Base-by-base conservation (phyloP, 805 yeast species). In the Cyberlindnera veronae region DNA sequence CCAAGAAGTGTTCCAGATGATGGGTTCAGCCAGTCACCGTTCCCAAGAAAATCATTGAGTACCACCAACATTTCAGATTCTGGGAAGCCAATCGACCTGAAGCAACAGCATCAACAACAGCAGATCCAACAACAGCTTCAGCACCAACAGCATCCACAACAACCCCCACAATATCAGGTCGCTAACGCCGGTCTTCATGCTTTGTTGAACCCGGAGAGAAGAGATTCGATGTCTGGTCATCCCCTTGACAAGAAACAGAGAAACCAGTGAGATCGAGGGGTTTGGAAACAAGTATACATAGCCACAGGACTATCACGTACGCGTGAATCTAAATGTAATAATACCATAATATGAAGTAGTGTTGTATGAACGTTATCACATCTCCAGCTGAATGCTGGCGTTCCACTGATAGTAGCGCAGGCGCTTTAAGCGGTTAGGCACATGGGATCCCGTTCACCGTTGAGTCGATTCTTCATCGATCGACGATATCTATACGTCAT, bases 171-270 rank as follows among this genome's bases (percentile, higher is more conserved):
- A 24, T 11, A 21, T 27, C 15, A 15, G 21, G 15, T 14, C 11
- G 7, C 41, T 11, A 48, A 45, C 29, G 44, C 58, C 11, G 55
- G 57, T 14, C 55, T 56, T 13, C 48, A 53, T 36, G 56, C 58
- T 1, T 32, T 56, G 24, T 31, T 56, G 33, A 56, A 56, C 29
- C 61, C 58, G 18, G 57, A 45, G 21, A 53, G 53, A 35, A 39
- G 48, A 24, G 49, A 35, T 3, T 44, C 51, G 2, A 34, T 42
- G 12, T 27, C 48, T 11, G 24, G 32, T n/a, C 40, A 28, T n/a
- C 49, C 45, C 11, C 29, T 23, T n/a, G 33, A 23, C 11, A 46
- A 44, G 34, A 47, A 39, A 41, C 19, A 42, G 5, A 47, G 51
- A 34, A 36, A 36, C 22, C 26, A 21, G 10, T 42, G 27, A 38